Conservation (phyloP, 2,329 filamentous ascomycete genomes). For the Incumbomyces lentus region DNA sequence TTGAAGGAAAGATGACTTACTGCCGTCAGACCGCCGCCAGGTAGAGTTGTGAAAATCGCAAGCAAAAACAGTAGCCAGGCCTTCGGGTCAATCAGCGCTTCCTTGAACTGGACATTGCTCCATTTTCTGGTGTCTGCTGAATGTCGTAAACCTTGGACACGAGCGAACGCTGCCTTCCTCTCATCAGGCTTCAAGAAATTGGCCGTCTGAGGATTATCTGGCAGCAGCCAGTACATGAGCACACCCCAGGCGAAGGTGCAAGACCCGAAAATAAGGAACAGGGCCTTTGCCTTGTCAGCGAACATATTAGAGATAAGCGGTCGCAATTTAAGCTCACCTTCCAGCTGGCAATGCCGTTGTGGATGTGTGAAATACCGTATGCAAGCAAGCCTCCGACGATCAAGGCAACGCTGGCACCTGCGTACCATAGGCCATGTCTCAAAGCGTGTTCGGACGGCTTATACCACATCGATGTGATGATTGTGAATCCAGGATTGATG, state of each 20-base stretch:
- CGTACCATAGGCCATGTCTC: conserved; percentile 14
- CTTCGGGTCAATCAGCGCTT: conserved; percentile 27
- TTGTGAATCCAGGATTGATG: conserved; percentile 41
- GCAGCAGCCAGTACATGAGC: conserved; percentile 22
- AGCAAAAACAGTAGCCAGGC: conserved; percentile 25
- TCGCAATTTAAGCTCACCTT: not conserved
- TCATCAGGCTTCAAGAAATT: conserved; percentile 2
- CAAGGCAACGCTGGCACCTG: conserved; percentile 12
- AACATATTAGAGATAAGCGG: not conserved
- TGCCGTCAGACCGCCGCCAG: conserved; percentile 23
- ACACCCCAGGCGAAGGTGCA: conserved; percentile 24
- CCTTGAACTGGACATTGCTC: conserved; percentile 22
- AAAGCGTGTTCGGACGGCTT: conserved; percentile 37
- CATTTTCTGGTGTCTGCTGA: conserved; percentile 5
- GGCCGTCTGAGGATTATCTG: conserved; percentile 15
- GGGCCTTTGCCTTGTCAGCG: not conserved
- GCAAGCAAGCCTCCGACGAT: conserved; percentile 12
- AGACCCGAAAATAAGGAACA: conserved; percentile 9
- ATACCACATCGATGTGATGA: conserved; percentile 37
- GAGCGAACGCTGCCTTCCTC: conserved; percentile 5
- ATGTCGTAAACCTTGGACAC: conserved; percentile 6
- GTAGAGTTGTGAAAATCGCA: conserved; percentile 22
- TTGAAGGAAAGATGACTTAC: not conserved
- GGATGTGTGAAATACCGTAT: conserved; percentile 12
- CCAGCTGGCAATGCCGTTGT: conserved; percentile 11